Conservation (phyloP, 306 rosid species). For the Benincasa hispida region DNA sequence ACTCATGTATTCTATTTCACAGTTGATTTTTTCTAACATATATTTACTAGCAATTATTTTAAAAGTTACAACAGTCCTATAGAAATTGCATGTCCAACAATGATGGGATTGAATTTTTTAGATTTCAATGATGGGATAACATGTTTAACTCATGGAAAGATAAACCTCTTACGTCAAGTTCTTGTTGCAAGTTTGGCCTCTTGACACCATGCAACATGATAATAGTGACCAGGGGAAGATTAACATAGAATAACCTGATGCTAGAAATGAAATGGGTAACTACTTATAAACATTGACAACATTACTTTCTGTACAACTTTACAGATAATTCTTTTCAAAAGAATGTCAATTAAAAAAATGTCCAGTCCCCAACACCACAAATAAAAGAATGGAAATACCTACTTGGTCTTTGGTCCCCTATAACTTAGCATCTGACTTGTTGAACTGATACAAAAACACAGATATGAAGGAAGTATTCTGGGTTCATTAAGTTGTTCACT, state of each 20-base stretch:
- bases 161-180: too few relatives aligned
- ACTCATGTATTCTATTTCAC: too few relatives aligned
- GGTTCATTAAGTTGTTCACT: conserved; percentile 61
- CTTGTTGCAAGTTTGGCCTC: background rate
- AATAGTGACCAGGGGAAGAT: background rate
- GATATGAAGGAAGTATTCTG: conserved; percentile 79
- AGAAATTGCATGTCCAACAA: too few relatives aligned
- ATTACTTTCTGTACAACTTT: background rate
- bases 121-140: too few relatives aligned
- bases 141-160: too few relatives aligned
- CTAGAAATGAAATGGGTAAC: background rate
- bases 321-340: background rate
- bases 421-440: conserved; percentile 13
- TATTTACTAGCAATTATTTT: too few relatives aligned
- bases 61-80: too few relatives aligned
- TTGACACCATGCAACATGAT: background rate
- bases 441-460: conserved; percentile 62
- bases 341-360: background rate
- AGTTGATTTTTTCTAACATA: too few relatives aligned
- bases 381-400: conserved; percentile 1
- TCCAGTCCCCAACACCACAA: background rate
- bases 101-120: too few relatives aligned
- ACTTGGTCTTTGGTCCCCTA: conserved; percentile 3
- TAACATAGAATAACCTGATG: background rate
- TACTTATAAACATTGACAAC: background rate